Base-by-base conservation (phyloP, 345 rosid genomes). In the Corymbia maculata region DNA sequence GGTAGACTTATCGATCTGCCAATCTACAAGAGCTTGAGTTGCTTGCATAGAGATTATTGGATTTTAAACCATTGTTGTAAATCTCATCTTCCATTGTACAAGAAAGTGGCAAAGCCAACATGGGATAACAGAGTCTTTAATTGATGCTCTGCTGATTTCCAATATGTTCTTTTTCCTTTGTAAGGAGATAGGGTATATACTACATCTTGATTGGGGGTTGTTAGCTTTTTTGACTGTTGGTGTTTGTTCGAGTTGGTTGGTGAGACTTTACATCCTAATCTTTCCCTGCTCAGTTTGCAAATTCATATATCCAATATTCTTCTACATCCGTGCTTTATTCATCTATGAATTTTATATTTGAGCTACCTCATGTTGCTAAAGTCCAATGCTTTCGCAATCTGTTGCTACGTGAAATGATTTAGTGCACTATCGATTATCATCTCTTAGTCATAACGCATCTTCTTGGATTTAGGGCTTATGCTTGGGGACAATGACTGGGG, bases 401-500 rank as follows among this genome's bases (percentile, higher is more conserved):
- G 59, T 49, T 52, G 87, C 19, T 85, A 49, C 42, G 14, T 28
- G 19, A 85, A 85, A 19, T 85, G 87, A 51, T 13, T 51, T 32
- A 19, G 15, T 52, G 26, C 8, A 9, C 66, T 52, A 30, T 22
- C 32, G 44, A 36, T 52, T 51, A 36, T 85, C 61, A 52, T 55
- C 45, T 51, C 45, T 85, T 85, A 14, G 59, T 85, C 36, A 52
- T 51, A 32, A 52, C 87, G 28, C 61, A 13, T 53, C 28, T 51
- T 51, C 26, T 86, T 47, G 51, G 45, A 59, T 86, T 36, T 49
- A 92, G 96, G 96, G 94, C 94, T 88, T 94, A 92, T 91, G 92
- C 94, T 53, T 94, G 94, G 96, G 95, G 93, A 89, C 95, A 92
- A 89, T 94, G 92, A 92, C 22, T 52, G 86, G 89, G 49, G 84